These are phyloP conservation scores for Cryphonectria radicalis DNA, from an alignment of 2,329 filamentous ascomycete genomes.

Conservation along the genomic window DNA sequence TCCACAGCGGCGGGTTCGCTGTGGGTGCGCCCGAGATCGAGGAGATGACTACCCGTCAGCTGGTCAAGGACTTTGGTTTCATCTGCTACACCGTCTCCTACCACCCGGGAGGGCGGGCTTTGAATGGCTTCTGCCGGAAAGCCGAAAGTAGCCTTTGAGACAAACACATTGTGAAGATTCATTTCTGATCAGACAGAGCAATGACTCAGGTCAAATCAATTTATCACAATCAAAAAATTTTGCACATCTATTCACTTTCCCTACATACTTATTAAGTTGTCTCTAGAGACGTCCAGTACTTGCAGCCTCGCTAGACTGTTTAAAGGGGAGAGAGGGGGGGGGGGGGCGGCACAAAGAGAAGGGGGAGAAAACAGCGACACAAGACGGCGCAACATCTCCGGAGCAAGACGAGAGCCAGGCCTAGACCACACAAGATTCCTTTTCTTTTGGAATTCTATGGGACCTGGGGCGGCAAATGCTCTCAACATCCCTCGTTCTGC, in stretches of 20 bases:
- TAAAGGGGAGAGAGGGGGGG: not conserved
- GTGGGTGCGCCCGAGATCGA: not conserved
- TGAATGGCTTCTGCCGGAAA: not conserved
- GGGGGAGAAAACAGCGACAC: not conserved
- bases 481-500: not conserved
- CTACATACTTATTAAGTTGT: not conserved
- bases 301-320: not conserved
- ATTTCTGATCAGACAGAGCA: not conserved
- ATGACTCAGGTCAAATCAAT: not conserved
- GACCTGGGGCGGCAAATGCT: not conserved
- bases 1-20: not conserved
- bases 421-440: not conserved
- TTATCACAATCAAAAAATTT: not conserved
- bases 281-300: not conserved
- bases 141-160: not conserved
- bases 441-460: not conserved
- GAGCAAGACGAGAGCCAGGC: too few relatives aligned
- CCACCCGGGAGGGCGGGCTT: conserved; percentile 37
- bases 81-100: conserved; percentile 1
- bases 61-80: not conserved
- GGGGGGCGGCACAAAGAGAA: not conserved
- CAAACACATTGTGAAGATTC: not conserved
- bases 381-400: not conserved
- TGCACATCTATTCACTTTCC: not conserved
- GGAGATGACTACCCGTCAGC: not conserved